Evolutionary conservation across 495 filamentous ascomycete genomes (phyloP), one percentile per base, ranked within the genome.

Genomic region (Aspergillus bertholletiae): DNA sequence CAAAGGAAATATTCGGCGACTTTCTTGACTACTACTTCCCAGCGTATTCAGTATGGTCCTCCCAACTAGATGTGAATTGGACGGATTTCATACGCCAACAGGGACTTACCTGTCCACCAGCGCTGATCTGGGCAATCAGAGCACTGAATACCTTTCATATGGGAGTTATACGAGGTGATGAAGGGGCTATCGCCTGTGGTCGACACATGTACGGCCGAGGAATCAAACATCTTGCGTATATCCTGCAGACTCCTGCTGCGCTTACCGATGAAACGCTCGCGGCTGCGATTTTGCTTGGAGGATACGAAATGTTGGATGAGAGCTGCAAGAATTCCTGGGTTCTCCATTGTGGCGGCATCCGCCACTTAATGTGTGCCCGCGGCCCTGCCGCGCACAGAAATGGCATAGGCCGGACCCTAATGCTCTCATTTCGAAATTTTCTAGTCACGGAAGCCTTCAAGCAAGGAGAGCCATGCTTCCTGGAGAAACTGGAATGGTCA

Each of bases 221-320:
- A 8, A 21, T 65, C 1, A 28, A 39, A 4, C 49, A 54, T 45
- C 48, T 49, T 5, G 39, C 41, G 9, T 32, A 34, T 32, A 45
- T 52, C 21, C 45, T 59, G 17, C 51, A 57, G 18, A 34, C 56
- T 3, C 8, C n/a, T 8, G 3, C 3, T 7, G 51, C 51, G 7
- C 26, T 46, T 5, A 27, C 56, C 11, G 63, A 66, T 40, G 47
- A 63, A 49, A 54, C 48, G 2, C 59, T 54, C 13, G 58, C 63
- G 23, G 59, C 54, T 5, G 59, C 59, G 3, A 56, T 67, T 17
- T 41, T 70, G 18, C 61, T 70, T 7, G 61, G 56, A 2, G 51
- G 61, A 9, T 72, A 69, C 49, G 67, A 72, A 43, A 22, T 70
- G 8, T 40, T 66, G 30, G 65, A 59, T 21, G 57, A 63, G 5